Percentiles rank a stretch among this genome's conserved stretches.
Evolutionary conservation across 495 filamentous ascomycete species (phyloP).

Genomic region (Evansstolkia leycettana): DNA sequence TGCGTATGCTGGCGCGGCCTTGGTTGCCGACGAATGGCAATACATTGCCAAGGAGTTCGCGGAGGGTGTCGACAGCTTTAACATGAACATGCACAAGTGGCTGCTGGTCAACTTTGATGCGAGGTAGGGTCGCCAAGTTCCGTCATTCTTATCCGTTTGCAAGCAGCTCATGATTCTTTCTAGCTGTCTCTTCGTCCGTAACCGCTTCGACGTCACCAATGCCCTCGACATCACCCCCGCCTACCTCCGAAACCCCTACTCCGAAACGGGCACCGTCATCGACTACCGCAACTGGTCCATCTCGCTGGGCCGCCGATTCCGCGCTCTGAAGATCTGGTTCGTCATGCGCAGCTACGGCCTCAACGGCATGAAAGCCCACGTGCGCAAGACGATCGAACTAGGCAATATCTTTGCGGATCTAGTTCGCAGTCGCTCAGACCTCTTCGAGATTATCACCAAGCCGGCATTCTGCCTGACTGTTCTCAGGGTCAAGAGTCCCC

Average conservation of each 20-base stretch:
- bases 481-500: slow-evolving; percentile 38
- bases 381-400: slow-evolving; percentile 51
- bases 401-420: slow-evolving; percentile 58
- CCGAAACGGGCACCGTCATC: slow-evolving; percentile 74
- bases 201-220: slow-evolving; percentile 60
- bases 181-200: slow-evolving; percentile 65
- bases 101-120: slow-evolving; percentile 91
- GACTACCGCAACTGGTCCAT: slow-evolving; percentile 99
- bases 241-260: slow-evolving; percentile 71
- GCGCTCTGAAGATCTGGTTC: slow-evolving; percentile 93
- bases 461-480: slow-evolving; percentile 76
- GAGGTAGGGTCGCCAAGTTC: slow-evolving; percentile 21
- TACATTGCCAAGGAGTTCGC: slow-evolving; percentile 50
- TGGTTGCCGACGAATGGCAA: slow-evolving; percentile 72
- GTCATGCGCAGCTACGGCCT: slow-evolving; percentile 81
- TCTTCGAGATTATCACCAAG: slow-evolving; percentile 66
- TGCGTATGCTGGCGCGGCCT: slow-evolving; percentile 79
- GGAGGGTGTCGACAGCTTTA: slow-evolving; percentile 67
- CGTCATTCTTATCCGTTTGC: background rate
- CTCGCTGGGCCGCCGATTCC: slow-evolving; percentile 85
- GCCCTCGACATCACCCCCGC: slow-evolving; percentile 73
- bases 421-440: slow-evolving; percentile 47
- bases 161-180: background rate
- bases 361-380: slow-evolving; percentile 60
- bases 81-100: slow-evolving; percentile 99